phyloP scores from a whole-genome alignment of 2,329 filamentous ascomycete species.

The Aspergillus arachidicola region DNA sequence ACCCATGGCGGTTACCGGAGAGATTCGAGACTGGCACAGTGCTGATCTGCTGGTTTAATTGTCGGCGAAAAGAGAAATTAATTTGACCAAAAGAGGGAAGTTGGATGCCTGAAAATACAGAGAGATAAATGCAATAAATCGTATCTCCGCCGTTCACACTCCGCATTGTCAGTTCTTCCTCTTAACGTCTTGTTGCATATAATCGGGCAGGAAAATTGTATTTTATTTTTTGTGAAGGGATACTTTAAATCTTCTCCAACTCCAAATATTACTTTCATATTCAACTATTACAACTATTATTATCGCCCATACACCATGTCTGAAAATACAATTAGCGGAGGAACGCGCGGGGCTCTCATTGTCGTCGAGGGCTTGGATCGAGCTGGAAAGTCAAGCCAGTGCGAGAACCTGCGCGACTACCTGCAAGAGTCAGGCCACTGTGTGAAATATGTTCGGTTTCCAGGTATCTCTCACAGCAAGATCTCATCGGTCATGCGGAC shows the following conservation, averaged over 20 bases:
- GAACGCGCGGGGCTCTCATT: slow-evolving; percentile 69
- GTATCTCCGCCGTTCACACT: not conserved
- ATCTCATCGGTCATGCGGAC: not conserved
- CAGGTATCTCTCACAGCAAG: slow-evolving; percentile 49
- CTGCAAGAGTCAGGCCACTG: slow-evolving; percentile 55
- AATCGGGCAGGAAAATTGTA: too few relatives aligned
- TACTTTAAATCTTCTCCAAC: too few relatives aligned
- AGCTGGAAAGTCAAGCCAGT: slow-evolving; percentile 91
- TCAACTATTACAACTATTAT: not conserved
- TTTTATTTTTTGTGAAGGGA: too few relatives aligned
- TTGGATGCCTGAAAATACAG: slow-evolving; percentile 6
- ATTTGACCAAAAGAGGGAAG: not conserved
- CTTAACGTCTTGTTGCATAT: too few relatives aligned
- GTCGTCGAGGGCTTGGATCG: slow-evolving; percentile 88
- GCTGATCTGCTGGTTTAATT: not conserved
- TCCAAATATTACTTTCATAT: too few relatives aligned
- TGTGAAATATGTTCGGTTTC: slow-evolving; percentile 66
- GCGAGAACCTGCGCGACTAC: slow-evolving; percentile 63
- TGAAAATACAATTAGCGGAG: not conserved
- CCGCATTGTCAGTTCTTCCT: not conserved
- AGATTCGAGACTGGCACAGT: slow-evolving; percentile 1
- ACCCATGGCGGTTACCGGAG: slow-evolving; percentile 30
- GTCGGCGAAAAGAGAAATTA: slow-evolving; percentile 22
- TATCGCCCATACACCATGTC: slow-evolving; percentile 15
- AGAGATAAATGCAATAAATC: not conserved